These are phyloP conservation scores for Sporothrix variecibatus DNA, from an alignment of 2,329 filamentous ascomycete species.

Conservation along the genomic window DNA sequence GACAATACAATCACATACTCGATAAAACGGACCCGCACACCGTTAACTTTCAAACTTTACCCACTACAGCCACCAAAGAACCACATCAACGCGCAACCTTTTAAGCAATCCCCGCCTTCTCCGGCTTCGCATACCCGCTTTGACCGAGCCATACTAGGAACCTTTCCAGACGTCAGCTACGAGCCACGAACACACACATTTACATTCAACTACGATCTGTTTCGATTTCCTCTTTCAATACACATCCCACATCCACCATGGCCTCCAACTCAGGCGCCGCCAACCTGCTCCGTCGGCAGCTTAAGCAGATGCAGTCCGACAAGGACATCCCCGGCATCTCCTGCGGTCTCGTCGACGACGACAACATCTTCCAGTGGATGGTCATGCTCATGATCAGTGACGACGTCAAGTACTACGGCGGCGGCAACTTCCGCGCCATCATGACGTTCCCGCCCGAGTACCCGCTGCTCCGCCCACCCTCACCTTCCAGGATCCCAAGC, in stretches of 20 bases:
- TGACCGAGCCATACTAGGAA: background rate
- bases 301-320: slow-evolving; percentile 90
- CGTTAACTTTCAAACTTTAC: background rate
- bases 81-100: background rate
- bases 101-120: background rate
- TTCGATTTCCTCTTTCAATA: background rate
- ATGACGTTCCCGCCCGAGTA: slow-evolving; percentile 84
- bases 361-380: slow-evolving; percentile 95
- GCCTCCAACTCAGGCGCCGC: slow-evolving; percentile 40
- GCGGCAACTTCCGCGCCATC: slow-evolving; percentile 86
- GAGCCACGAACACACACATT: background rate
- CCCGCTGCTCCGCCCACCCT: slow-evolving; percentile 82
- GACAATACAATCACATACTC: background rate
- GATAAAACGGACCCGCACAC: background rate
- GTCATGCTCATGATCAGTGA: slow-evolving; percentile 98
- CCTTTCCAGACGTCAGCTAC: background rate
- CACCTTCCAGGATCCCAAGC: slow-evolving; percentile 79
- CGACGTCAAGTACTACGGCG: slow-evolving; percentile 90
- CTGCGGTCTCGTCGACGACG: slow-evolving; percentile 80
- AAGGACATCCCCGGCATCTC: slow-evolving; percentile 94
- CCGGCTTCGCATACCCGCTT: background rate
- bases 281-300: slow-evolving; percentile 77
- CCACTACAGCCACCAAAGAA: background rate
- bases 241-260: slow-evolving; percentile 15
- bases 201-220: background rate